phyloP scores from a whole-genome alignment of 164 flowering plant genomes.

The Vitis cinerea region DNA sequence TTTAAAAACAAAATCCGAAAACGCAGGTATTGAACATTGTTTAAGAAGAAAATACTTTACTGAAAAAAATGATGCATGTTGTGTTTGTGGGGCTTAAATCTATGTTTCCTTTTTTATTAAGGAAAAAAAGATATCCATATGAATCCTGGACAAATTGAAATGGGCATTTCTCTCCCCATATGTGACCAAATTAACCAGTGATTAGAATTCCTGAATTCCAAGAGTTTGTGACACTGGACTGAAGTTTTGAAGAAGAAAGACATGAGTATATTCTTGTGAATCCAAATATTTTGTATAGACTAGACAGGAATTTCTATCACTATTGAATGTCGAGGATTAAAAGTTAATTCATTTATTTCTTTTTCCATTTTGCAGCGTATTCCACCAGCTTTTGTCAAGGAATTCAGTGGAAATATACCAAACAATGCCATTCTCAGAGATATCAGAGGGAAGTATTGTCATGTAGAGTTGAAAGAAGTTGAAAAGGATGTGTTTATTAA shows the following conservation, averaged over 20 bases:
- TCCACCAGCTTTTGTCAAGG: constrained; percentile 28
- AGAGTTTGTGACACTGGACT: too few species aligned
- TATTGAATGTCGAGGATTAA: neutral
- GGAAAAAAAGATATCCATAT: too few species aligned
- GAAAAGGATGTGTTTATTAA: constrained; percentile 11
- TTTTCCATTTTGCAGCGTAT: constrained; percentile 20
- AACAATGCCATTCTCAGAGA: constrained; percentile 7
- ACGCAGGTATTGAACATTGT: too few species aligned
- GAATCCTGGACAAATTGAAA: too few species aligned
- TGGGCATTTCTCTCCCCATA: too few species aligned
- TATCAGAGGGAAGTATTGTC: constrained; percentile 14
- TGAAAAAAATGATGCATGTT: too few species aligned
- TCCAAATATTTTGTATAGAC: neutral
- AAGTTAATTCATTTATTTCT: neutral
- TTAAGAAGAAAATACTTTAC: too few species aligned
- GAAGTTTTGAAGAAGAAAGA: neutral
- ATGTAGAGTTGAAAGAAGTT: constrained; percentile 12
- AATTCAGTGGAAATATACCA: constrained; percentile 18
- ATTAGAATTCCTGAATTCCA: too few species aligned
- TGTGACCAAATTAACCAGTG: too few species aligned
- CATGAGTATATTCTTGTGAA: neutral
- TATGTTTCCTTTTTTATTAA: too few species aligned
- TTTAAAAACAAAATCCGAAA: too few species aligned
- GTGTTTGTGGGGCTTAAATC: too few species aligned
- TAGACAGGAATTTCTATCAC: neutral